Evolutionary conservation across 1,284 basidiomycete species (phyloP).

Genomic region (Afroboletus lepidellus): DNA sequence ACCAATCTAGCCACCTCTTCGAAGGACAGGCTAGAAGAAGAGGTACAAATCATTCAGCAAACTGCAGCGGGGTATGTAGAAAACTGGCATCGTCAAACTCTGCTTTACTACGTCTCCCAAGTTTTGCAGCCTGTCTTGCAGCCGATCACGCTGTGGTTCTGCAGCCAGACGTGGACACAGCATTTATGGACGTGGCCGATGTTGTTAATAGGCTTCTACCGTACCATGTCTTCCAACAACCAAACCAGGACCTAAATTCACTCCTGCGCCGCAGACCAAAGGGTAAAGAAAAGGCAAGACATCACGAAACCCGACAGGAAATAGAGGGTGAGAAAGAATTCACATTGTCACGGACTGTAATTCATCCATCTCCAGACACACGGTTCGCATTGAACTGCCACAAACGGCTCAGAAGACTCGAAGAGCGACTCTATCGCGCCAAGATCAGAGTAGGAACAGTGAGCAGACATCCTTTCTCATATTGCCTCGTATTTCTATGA

Average conservation of each 20-base stretch:
- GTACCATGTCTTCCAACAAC: slow-evolving; percentile 76
- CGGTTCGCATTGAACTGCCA: slow-evolving; percentile 66
- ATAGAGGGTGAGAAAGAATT: slow-evolving; percentile 43
- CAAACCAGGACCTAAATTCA: slow-evolving; percentile 54
- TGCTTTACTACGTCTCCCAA: slow-evolving; percentile 33
- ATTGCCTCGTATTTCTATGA: slow-evolving; percentile 14
- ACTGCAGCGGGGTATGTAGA: slow-evolving; percentile 49
- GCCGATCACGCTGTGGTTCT: slow-evolving; percentile 59
- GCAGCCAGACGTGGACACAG: slow-evolving; percentile 64
- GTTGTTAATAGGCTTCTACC: slow-evolving; percentile 66
- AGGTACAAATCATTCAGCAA: slow-evolving; percentile 41
- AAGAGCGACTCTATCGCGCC: slow-evolving; percentile 54
- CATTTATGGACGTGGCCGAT: slow-evolving; percentile 61
- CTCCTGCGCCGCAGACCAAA: slow-evolving; percentile 41
- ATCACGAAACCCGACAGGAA: slow-evolving; percentile 47
- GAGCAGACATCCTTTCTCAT: slow-evolving; percentile 16
- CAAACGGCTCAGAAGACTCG: slow-evolving; percentile 52
- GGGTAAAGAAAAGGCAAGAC: slow-evolving; percentile 54
- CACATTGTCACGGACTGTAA: neutral
- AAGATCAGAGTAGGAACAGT: slow-evolving; percentile 59
- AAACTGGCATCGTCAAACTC: neutral
- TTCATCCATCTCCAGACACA: slow-evolving; percentile 45
- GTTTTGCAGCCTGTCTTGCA: slow-evolving; percentile 55
- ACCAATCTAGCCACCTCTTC: slow-evolving; percentile 9
- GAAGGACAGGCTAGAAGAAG: slow-evolving; percentile 30